A percentile compares a stretch with the other conserved stretches of the same genome.
phyloP scores from a whole-genome alignment of 2,329 filamentous ascomycete genomes.

The Calonectria ilicicola region DNA sequence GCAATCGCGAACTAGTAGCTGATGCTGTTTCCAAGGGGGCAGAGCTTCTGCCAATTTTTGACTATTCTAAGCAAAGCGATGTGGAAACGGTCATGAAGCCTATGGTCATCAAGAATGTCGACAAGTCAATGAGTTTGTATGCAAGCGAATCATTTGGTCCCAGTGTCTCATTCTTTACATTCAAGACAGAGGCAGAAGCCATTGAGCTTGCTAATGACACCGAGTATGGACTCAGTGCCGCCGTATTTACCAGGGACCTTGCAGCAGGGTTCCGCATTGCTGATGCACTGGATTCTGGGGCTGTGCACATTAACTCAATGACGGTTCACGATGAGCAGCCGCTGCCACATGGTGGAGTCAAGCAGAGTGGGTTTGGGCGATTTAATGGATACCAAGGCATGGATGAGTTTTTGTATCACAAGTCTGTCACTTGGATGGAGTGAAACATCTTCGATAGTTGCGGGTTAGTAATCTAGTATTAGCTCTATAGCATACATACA shows the following conservation, averaged over 20 bases:
- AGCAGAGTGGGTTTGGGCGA: slow-evolving; percentile 70
- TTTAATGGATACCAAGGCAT: slow-evolving; percentile 56
- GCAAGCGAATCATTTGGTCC: slow-evolving; percentile 24
- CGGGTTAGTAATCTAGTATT: background rate
- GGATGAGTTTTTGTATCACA: slow-evolving; percentile 38
- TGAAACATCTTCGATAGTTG: background rate
- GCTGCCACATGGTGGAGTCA: slow-evolving; percentile 72
- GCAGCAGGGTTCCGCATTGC: slow-evolving; percentile 66
- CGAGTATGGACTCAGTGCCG: slow-evolving; percentile 77
- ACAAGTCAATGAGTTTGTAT: slow-evolving; percentile 16
- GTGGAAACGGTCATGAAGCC: slow-evolving; percentile 20
- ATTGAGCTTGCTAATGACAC: slow-evolving; percentile 82
- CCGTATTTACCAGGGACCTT: slow-evolving; percentile 78
- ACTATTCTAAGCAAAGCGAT: background rate
- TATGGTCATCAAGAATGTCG: slow-evolving; percentile 5
- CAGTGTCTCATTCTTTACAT: slow-evolving; percentile 20
- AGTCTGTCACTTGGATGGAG: slow-evolving; percentile 40
- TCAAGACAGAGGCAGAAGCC: slow-evolving; percentile 60
- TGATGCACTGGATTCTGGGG: slow-evolving; percentile 70
- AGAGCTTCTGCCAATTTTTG: slow-evolving; percentile 8
- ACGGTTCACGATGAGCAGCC: slow-evolving; percentile 71
- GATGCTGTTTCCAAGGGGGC: slow-evolving; percentile 24
- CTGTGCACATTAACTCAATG: slow-evolving; percentile 72
- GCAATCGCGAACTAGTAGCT: slow-evolving; percentile 13
- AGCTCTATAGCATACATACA: too few relatives aligned